phyloP scores from a whole-genome alignment of 331 rosid species.

The Stylosanthes scabra region DNA sequence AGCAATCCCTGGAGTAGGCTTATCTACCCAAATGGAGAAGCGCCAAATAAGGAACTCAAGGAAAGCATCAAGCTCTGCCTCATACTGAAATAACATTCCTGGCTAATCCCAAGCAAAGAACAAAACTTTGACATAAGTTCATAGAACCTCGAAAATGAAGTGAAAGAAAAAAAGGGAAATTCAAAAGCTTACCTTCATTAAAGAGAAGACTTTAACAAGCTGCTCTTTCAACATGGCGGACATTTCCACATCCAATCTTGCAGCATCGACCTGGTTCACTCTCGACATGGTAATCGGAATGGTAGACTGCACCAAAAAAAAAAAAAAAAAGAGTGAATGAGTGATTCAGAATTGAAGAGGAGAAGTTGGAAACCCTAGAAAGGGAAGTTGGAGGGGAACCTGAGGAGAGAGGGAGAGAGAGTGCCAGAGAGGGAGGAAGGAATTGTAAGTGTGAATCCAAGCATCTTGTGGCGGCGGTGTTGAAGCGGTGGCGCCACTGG shows the following conservation, averaged over 20 bases:
- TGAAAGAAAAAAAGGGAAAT: neutral
- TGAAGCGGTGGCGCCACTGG: neutral
- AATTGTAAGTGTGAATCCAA: slow-evolving; percentile 70
- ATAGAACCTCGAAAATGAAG: slow-evolving; percentile 20
- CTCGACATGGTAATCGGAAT: slow-evolving; percentile 94
- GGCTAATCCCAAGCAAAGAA: slow-evolving; percentile 81
- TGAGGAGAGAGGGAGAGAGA: slow-evolving; percentile 65
- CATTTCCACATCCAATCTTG: slow-evolving; percentile 94
- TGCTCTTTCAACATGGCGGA: slow-evolving; percentile 99
- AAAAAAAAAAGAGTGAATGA: too few relatives aligned
- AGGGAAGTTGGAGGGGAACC: slow-evolving; percentile 42
- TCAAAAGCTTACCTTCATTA: slow-evolving; percentile 81
- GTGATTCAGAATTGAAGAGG: neutral
- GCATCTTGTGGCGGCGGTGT: slow-evolving; percentile 73
- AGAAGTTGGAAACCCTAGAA: slow-evolving; percentile 40
- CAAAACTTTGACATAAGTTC: slow-evolving; percentile 48
- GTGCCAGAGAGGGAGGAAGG: slow-evolving; percentile 73
- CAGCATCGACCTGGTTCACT: slow-evolving; percentile 97
- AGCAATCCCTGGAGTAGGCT: slow-evolving; percentile 96
- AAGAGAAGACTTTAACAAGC: slow-evolving; percentile 89
- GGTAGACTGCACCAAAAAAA: slow-evolving; percentile 53
- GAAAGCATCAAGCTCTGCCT: slow-evolving; percentile 99
- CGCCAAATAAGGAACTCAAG: slow-evolving; percentile 99
- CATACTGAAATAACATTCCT: slow-evolving; percentile 99
- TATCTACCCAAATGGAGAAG: slow-evolving; percentile 99